Evolutionary conservation across 768 basidiomycete species (phyloP), one percentile per base, ranked within the genome.

Genomic region (Hydnomerulius pinastri): DNA sequence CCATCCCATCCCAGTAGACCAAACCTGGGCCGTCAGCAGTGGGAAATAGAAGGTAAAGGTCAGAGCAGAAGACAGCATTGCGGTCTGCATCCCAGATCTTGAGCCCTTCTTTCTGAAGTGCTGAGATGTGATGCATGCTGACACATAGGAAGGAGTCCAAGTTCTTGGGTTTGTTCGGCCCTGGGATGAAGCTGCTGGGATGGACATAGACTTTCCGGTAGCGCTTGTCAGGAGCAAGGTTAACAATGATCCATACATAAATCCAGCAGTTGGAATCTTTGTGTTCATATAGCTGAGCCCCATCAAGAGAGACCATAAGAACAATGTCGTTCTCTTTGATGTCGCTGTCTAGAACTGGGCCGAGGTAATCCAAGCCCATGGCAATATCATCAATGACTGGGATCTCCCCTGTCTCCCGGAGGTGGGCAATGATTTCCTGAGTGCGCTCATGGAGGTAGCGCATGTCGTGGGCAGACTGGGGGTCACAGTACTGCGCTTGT

Each of bases 291-390:
- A 77, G 68, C 53, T 75, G 73, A 0, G 70, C 67, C 4, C 73
- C 73, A 45, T 77, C 70, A 6, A 73, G 58, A 0, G 73, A 75
- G 2, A 68, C 48, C 48, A 72, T 57, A 4, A 75, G 54, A 11
- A 72, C 37, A 6, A 62, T 64, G 44, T 74, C 71, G 5, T 51
- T 17, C 5, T 17, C 7, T 6, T 21, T 36, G 24, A 61, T 54
- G 5, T 38, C 20, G 0, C 55, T 48, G 10, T 35, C n/a, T 8
- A 7, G 17, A 23, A 38, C 29, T 0, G 59, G 59, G n/a, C 29
- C 10, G 3, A 60, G 32, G 18, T 48, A 43, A 8, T 61, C 51
- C n/a, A 7, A 10, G 15, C 60, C 55, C 37, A 47, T 20, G 28
- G 21, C 25, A 8, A 57, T 11, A 41, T 59, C 59, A n/a, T 58